Conservation (phyloP, 1,284 basidiomycete species). For the Moesziomyces aphidis region DNA sequence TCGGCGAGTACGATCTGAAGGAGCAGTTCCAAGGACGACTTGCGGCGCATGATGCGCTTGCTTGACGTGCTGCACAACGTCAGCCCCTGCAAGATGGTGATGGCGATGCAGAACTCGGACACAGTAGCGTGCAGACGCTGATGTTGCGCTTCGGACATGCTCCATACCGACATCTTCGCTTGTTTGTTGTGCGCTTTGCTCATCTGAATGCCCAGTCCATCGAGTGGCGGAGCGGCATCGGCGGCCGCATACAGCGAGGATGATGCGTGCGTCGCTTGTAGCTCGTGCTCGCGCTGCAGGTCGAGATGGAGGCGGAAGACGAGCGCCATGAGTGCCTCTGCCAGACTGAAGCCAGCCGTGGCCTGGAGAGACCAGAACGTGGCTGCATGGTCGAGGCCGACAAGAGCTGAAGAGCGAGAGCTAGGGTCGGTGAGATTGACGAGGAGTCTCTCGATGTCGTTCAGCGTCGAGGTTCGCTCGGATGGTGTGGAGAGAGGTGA, state of each 20-base stretch:
- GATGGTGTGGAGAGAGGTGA: conserved; percentile 34
- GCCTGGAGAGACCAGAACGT: conserved; percentile 43
- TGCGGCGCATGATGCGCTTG: conserved; percentile 34
- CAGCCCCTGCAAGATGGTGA: conserved; percentile 48
- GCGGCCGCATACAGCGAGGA: not conserved
- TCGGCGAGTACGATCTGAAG: conserved; percentile 38
- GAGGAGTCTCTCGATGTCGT: conserved; percentile 35
- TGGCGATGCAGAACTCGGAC: conserved; percentile 33
- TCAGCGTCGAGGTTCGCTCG: conserved; percentile 32
- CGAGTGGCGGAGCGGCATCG: not conserved
- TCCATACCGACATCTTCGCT: not conserved
- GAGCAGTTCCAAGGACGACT: conserved; percentile 36
- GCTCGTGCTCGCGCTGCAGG: conserved; percentile 28
- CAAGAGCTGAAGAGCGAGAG: not conserved
- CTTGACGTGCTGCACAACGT: conserved; percentile 30
- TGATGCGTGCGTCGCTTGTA: not conserved
- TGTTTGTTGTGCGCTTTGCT: not conserved
- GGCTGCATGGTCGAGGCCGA: conserved; percentile 11
- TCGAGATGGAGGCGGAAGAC: conserved; percentile 35
- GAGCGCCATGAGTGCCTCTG: conserved; percentile 31
- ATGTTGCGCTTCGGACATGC: conserved; percentile 12
- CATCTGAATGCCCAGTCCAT: not conserved
- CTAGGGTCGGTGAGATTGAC: conserved; percentile 18
- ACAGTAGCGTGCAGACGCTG: conserved; percentile 21
- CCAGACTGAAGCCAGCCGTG: conserved; percentile 29